These are phyloP conservation scores for Colletotrichum filicis DNA, from an alignment of 2,329 filamentous ascomycete genomes.

Conservation along the genomic window DNA sequence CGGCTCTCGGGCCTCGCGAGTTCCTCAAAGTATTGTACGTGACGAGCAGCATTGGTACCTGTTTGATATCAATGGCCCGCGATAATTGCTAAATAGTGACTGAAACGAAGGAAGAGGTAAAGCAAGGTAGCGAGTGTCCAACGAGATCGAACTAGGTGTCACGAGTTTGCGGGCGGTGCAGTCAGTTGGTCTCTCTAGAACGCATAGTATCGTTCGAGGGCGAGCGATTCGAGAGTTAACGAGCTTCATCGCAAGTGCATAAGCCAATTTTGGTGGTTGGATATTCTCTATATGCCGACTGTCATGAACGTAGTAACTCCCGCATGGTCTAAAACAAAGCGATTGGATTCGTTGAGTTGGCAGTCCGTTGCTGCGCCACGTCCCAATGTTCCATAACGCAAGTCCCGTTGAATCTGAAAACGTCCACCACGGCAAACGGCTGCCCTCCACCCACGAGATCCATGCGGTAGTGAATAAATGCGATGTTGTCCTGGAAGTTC, in stretches of 20 bases:
- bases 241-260: neutral
- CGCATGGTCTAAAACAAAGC: conserved; percentile 15
- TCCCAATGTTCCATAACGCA: conserved; percentile 37
- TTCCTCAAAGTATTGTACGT: neutral
- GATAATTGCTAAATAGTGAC: neutral
- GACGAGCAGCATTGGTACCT: neutral
- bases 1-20: too few relatives aligned
- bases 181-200: neutral
- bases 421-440: conserved; percentile 24
- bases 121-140: neutral
- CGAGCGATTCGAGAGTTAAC: neutral
- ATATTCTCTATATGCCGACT: neutral
- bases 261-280: neutral
- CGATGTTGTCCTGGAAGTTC: conserved; percentile 14
- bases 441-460: conserved; percentile 5
- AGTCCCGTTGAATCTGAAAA: conserved; percentile 33
- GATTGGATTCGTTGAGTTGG: conserved; percentile 26
- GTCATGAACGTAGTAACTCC: neutral
- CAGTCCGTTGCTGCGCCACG: conserved; percentile 19
- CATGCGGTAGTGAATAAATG: conserved; percentile 28
- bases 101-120: neutral
- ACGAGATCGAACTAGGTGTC: neutral
- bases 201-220: neutral
- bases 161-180: too few relatives aligned
- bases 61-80: neutral